Base-by-base conservation (phyloP, 1,284 basidiomycete species). In the Psilocybe mexicana region DNA sequence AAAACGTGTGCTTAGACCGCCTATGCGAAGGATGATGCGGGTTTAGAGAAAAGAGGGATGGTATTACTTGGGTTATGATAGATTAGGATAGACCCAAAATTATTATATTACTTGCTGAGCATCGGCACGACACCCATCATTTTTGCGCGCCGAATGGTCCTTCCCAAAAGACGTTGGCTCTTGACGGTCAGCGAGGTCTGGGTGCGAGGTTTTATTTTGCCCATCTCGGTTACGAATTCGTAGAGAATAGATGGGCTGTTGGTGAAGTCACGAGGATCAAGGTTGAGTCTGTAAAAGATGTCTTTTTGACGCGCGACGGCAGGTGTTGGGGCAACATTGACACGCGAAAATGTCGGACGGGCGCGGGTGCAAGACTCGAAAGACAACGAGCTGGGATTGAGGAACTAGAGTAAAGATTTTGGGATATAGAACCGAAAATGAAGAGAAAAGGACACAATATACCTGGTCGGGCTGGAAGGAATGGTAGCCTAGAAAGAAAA, bases 51-150 rank as follows among this genome's bases (percentile, higher is more conserved):
- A 24, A 40, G 43, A 26, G 50, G 38, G 38, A 24, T 48, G 23
- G 6, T 26, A 51, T 56, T 40, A 51, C 25, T 48, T 28, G 46
- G 46, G 49, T 18, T 51, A 43, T 36, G 25, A 49, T 8, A 40
- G 18, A 46, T 47, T 48, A 47, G 25, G 43, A 10, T 26, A 33
- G 40, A 18, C 24, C 24, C 26, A 47, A 36, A 6, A 40, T 40
- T 40, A n/a, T 40, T 3, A 23, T 30, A 53, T 26, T 40, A 54
- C 53, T 55, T 82, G 70, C 84, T 86, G 66, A 86, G 80, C 44
- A 84, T 69, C 2, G 93, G 90, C 61, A 98, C 84, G 59, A 96
- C 71, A 47, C 96, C 96, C 90, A 98, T 96, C 79, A 90, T 92
- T 74, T 93, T 92, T 54, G 96, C 93, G 56, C 96, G 81, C 57